Evolutionary conservation across 805 yeast genomes (phyloP).

Genomic region (Candida insectalens): DNA sequence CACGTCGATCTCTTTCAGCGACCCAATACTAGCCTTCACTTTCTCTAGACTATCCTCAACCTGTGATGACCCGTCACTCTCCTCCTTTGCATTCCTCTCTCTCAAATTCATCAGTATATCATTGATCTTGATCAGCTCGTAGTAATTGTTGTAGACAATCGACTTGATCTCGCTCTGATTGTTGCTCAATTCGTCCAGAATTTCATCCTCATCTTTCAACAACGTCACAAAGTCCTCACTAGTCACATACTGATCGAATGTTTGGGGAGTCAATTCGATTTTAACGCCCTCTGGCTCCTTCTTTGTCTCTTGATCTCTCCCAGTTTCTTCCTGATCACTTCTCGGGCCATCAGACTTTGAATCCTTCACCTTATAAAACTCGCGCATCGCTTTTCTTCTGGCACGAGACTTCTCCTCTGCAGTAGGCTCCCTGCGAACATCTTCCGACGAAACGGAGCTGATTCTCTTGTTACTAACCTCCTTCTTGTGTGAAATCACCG

Average conservation of each 20-base stretch:
- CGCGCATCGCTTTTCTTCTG: constrained; percentile 32
- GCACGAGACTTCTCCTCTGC: constrained; percentile 4
- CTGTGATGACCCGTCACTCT: constrained; percentile 9
- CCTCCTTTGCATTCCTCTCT: constrained; percentile 11
- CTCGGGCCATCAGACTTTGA: too few species aligned
- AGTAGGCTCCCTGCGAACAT: neutral
- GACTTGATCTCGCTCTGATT: constrained; percentile 57
- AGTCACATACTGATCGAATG: constrained; percentile 24
- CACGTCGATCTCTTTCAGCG: constrained; percentile 4
- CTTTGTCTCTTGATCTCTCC: too few species aligned
- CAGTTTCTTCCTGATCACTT: too few species aligned
- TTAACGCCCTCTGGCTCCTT: neutral
- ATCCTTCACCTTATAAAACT: constrained; percentile 31
- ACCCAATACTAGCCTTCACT: constrained; percentile 12
- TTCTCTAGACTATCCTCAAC: constrained; percentile 15
- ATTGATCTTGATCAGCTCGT: constrained; percentile 60
- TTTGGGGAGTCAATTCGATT: constrained; percentile 10
- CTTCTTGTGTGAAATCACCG: constrained; percentile 7
- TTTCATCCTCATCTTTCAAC: constrained; percentile 27
- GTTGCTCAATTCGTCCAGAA: constrained; percentile 36
- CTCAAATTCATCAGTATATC: constrained; percentile 37
- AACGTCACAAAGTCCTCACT: constrained; percentile 23
- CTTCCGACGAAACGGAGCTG: constrained; percentile 3
- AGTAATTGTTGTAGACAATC: constrained; percentile 67
- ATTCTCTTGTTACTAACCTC: constrained; percentile 1